Percentiles rank a stretch among this genome's conserved stretches.
These are phyloP conservation scores for Cryptosporidium tyzzeri DNA, from an alignment of 169 alveolate genomes.

Conservation along the genomic window DNA sequence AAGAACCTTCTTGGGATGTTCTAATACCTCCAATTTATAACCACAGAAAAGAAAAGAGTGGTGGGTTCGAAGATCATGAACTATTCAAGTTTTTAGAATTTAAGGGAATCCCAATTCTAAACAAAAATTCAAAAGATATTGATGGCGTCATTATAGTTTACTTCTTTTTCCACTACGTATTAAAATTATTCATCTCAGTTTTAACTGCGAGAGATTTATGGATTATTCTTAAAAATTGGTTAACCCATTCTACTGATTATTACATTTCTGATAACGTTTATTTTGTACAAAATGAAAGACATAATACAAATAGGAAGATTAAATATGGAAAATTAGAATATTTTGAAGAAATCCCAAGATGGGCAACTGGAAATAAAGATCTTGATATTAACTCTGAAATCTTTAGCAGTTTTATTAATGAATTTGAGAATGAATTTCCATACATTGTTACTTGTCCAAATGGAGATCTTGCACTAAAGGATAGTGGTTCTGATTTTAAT, in stretches of 20 bases:
- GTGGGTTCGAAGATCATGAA: conserved; percentile 5
- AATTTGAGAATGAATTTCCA: conserved; percentile 66
- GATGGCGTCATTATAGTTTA: conserved; percentile 41
- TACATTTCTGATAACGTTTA: background rate
- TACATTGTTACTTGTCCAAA: conserved; percentile 62
- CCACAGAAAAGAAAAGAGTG: background rate
- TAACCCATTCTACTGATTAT: conserved; percentile 20
- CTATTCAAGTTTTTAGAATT: conserved; percentile 30
- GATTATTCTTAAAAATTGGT: conserved; percentile 42
- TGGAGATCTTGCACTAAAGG: conserved; percentile 33
- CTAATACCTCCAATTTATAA: conserved; percentile 48
- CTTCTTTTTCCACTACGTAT: conserved; percentile 34
- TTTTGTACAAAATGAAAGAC: conserved; percentile 20
- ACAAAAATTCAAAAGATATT: conserved; percentile 31
- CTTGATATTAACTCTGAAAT: conserved; percentile 33
- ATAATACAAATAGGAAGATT: background rate
- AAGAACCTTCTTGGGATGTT: conserved; percentile 47
- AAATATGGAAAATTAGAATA: background rate
- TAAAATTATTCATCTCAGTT: conserved; percentile 38
- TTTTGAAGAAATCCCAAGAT: conserved; percentile 11
- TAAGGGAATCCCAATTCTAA: conserved; percentile 32
- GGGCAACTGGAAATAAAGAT: conserved; percentile 30
- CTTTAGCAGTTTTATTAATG: conserved; percentile 1
- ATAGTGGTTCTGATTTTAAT: background rate
- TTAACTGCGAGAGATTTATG: conserved; percentile 35